Conservation (phyloP, 1,284 basidiomycete species). For the Cryptococcus hybrid region DNA sequence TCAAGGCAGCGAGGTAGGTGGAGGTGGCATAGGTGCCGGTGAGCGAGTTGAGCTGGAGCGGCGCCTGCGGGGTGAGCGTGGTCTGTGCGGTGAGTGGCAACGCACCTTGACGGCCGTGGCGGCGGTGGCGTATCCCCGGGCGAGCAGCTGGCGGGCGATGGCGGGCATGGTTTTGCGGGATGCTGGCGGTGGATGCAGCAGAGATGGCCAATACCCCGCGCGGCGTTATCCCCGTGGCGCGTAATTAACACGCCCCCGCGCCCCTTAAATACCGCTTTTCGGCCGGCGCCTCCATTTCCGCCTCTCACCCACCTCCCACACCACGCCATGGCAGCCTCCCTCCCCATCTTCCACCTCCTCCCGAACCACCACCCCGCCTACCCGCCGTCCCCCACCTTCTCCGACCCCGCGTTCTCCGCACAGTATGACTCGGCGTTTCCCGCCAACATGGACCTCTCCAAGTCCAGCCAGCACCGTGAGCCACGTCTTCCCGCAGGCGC, state of each 20-base stretch:
- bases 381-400: constrained; percentile 18
- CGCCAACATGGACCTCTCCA: neutral
- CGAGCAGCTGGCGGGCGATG: constrained; percentile 38
- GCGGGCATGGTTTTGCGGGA: constrained; percentile 41
- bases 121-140: constrained; percentile 49
- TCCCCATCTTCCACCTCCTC: constrained; percentile 17
- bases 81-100: neutral
- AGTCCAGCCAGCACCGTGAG: neutral
- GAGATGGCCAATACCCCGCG: neutral
- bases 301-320: neutral
- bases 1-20: constrained; percentile 85
- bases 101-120: constrained; percentile 46
- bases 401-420: constrained; percentile 10
- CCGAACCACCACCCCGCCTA: constrained; percentile 3
- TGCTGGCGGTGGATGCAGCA: constrained; percentile 1
- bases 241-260: neutral
- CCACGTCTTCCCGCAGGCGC: neutral
- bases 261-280: too few relatives aligned
- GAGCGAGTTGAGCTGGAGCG: constrained; percentile 52
- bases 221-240: neutral
- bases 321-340: neutral
- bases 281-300: neutral
- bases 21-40: constrained; percentile 89
- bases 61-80: constrained; percentile 32
- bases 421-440: constrained; percentile 6